Evolutionary conservation across 2,329 filamentous ascomycete genomes (phyloP).

Genomic region (Raffaelea deltoideospora): DNA sequence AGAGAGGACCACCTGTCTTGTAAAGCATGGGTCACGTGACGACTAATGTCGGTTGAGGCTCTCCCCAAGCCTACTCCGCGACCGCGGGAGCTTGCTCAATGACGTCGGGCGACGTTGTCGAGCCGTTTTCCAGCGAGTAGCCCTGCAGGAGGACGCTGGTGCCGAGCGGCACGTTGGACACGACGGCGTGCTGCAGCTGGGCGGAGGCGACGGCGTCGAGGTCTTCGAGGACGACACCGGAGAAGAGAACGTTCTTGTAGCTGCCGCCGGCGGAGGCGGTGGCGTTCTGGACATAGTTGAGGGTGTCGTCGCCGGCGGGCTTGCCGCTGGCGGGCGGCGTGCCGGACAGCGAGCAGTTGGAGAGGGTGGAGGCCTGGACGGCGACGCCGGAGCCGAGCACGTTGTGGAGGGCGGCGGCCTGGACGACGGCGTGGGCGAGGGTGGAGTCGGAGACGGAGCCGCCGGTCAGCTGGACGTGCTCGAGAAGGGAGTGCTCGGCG

Average conservation of each 20-base stretch:
- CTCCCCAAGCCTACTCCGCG: no score
- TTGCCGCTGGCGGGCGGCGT: background rate
- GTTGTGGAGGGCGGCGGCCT: slow-evolving; percentile 3
- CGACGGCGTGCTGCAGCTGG: slow-evolving; percentile 3
- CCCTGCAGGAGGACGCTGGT: slow-evolving; percentile 2
- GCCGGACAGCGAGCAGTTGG: background rate
- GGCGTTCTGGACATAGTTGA: background rate
- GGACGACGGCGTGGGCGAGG: slow-evolving; percentile 1
- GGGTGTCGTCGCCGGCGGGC: background rate
- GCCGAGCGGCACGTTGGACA: background rate
- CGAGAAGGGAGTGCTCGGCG: slow-evolving; percentile 3
- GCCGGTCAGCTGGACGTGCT: slow-evolving; percentile 7
- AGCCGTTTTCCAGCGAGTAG: slow-evolving; percentile 2
- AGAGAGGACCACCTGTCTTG: background rate
- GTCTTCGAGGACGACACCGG: background rate
- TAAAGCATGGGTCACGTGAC: slow-evolving; percentile 1
- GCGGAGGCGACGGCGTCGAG: background rate
- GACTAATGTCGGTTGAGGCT: no score
- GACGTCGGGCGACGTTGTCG: no score
- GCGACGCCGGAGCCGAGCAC: slow-evolving; percentile 1
- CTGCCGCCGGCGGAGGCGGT: background rate
- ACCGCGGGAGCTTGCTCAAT: no score
- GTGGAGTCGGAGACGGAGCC: slow-evolving; percentile 4
- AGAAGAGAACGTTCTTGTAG: background rate
- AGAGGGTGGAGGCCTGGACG: slow-evolving; percentile 5